These are phyloP conservation scores for Pseudognaphalium luteoalbum DNA, from an alignment of 129 eudicot genomes.

Conservation along the genomic window DNA sequence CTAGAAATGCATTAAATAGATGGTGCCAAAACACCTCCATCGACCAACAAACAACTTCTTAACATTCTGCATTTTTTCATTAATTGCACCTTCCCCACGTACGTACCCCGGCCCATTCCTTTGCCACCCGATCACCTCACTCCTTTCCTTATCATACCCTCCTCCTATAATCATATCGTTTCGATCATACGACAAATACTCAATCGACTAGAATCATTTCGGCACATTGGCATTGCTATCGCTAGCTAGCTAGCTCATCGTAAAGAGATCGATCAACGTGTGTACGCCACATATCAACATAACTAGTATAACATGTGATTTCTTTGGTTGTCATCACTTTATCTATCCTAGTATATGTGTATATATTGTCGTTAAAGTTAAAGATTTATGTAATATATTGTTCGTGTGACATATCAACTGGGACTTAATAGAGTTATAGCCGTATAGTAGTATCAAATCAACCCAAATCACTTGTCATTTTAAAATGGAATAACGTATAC, in stretches of 20 bases:
- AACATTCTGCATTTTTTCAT: slow-evolving; percentile 25
- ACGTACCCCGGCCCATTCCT: slow-evolving; percentile 16
- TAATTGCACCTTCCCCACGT: slow-evolving; percentile 36
- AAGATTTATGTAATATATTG: no score
- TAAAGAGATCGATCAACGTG: not conserved
- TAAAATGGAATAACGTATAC: no score
- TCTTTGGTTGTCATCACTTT: no score
- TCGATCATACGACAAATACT: not conserved
- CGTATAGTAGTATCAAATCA: no score
- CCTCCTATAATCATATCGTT: not conserved
- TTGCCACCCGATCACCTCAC: slow-evolving; percentile 8
- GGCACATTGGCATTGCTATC: no score
- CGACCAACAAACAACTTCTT: slow-evolving; percentile 40
- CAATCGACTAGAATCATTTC: not conserved
- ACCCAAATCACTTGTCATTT: no score
- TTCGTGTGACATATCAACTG: no score
- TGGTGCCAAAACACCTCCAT: slow-evolving; percentile 31
- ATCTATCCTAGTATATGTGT: no score
- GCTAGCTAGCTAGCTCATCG: no score
- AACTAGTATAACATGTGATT: not conserved
- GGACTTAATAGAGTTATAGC: no score
- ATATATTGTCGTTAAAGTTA: no score
- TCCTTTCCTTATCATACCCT: slow-evolving; percentile 17
- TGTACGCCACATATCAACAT: not conserved
- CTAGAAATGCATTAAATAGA: slow-evolving; percentile 31